Evolutionary conservation across 148 eudicot species (phyloP).

Genomic region (Rhododendron ferrugineum): DNA sequence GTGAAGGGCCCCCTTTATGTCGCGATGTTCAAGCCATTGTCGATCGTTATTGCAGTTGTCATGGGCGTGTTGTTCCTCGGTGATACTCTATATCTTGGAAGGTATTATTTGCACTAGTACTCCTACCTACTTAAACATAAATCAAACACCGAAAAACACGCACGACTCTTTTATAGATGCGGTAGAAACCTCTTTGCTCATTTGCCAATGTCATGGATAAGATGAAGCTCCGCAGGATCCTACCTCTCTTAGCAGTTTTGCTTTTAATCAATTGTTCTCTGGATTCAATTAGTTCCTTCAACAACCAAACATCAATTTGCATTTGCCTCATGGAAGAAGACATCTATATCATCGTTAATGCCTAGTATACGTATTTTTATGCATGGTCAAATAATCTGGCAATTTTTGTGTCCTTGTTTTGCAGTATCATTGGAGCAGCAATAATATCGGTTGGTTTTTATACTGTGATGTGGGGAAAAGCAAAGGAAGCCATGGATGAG

Average conservation of each 20-base stretch:
- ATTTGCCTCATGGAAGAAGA: too few species aligned
- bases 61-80: constrained; percentile 72
- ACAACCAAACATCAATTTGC: not conserved
- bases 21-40: constrained; percentile 75
- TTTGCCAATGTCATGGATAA: not conserved
- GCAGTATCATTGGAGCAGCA: constrained; percentile 47
- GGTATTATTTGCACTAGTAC: constrained; percentile 31
- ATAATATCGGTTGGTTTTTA: constrained; percentile 45
- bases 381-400: not conserved
- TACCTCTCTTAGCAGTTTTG: not conserved
- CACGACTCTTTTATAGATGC: too few species aligned
- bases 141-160: not conserved
- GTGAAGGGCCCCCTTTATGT: too few species aligned
- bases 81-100: constrained; percentile 64
- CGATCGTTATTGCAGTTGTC: constrained; percentile 62
- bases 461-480: constrained; percentile 60
- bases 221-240: not conserved
- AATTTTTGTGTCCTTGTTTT: not conserved
- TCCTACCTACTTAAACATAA: not conserved
- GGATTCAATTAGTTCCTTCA: not conserved
- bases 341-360: too few species aligned
- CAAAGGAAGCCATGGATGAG: constrained; percentile 36
- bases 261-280: not conserved
- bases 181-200: not conserved
- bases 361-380: not conserved